A percentile compares a stretch with the other conserved stretches of the same genome.
Evolutionary conservation across 2,329 filamentous ascomycete genomes (phyloP).

Genomic region (Botrytis sinoallii): DNA sequence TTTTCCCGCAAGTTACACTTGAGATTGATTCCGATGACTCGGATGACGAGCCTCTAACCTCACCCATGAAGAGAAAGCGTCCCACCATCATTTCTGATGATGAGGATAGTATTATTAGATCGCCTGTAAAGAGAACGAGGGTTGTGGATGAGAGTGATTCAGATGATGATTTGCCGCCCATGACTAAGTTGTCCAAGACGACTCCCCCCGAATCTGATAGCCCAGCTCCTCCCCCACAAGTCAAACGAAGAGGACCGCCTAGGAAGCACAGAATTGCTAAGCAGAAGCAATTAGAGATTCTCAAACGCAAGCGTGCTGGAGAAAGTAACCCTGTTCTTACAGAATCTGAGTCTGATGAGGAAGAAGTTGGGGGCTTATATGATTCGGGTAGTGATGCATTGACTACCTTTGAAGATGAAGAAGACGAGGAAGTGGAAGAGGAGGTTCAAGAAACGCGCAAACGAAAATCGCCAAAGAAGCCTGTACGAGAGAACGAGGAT

Average conservation of each 20-base stretch:
- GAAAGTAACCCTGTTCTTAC: slow-evolving; percentile 42
- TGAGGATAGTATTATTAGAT: slow-evolving; percentile 9
- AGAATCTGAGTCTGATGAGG: slow-evolving; percentile 38
- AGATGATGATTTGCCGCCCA: slow-evolving; percentile 13
- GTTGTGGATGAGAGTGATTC: slow-evolving; percentile 1
- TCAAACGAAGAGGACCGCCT: slow-evolving; percentile 18
- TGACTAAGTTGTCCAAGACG: slow-evolving; percentile 14
- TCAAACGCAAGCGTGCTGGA: slow-evolving; percentile 41
- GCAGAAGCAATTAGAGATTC: slow-evolving; percentile 43
- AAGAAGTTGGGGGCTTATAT: slow-evolving; percentile 21
- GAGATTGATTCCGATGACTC: slow-evolving; percentile 17
- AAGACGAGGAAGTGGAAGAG: slow-evolving; percentile 24
- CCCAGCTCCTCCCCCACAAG: neutral
- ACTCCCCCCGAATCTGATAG: slow-evolving; percentile 26
- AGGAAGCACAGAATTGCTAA: slow-evolving; percentile 40
- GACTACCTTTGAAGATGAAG: slow-evolving; percentile 50
- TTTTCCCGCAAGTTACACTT: slow-evolving; percentile 6
- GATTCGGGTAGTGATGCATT: slow-evolving; percentile 39
- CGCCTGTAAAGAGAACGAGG: slow-evolving; percentile 11
- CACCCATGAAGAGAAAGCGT: slow-evolving; percentile 25
- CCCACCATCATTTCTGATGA: slow-evolving; percentile 5
- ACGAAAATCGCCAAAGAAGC: slow-evolving; percentile 10
- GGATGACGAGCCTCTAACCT: slow-evolving; percentile 23
- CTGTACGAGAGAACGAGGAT: slow-evolving; percentile 21
- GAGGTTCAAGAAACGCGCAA: slow-evolving; percentile 15